Conservation (phyloP, 164 flowering plant species). For the Hamamelis virginiana region DNA sequence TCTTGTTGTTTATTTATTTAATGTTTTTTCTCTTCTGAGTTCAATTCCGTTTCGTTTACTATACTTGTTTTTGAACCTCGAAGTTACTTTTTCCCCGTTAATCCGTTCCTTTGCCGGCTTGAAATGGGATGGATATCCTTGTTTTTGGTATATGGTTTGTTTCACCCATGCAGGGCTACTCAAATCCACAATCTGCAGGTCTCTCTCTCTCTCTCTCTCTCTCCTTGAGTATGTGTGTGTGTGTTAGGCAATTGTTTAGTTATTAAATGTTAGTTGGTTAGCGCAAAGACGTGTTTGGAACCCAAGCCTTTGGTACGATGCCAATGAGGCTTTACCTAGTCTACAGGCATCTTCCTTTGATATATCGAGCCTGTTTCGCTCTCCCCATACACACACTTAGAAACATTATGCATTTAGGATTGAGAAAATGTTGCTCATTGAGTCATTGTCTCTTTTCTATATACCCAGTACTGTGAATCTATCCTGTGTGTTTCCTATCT, state of each 20-base stretch:
- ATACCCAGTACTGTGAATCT: too few relatives aligned
- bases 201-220: not conserved
- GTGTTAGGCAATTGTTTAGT: too few relatives aligned
- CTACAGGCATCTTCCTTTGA: too few relatives aligned
- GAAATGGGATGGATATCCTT: not conserved
- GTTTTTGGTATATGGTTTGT: not conserved
- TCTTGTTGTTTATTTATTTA: constrained; percentile 12
- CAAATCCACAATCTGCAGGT: constrained; percentile 10
- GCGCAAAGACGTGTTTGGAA: not conserved
- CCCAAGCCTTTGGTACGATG: too few relatives aligned
- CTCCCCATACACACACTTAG: too few relatives aligned
- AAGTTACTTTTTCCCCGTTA: constrained; percentile 1
- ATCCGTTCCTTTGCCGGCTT: constrained; percentile 14
- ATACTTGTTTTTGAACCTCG: constrained; percentile 1
- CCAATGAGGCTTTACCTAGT: too few relatives aligned
- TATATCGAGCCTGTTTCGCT: too few relatives aligned
- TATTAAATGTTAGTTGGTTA: not conserved
- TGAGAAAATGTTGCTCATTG: too few relatives aligned
- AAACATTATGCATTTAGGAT: too few relatives aligned
- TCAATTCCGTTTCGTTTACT: not conserved
- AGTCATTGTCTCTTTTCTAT: too few relatives aligned
- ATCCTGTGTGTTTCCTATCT: too few relatives aligned
- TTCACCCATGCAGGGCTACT: constrained; percentile 7
- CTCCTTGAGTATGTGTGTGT: not conserved
- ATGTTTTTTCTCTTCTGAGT: not conserved